phyloP scores from a whole-genome alignment of 225 moss, liverwort and hornwort species.

The Polytrichum commune region DNA sequence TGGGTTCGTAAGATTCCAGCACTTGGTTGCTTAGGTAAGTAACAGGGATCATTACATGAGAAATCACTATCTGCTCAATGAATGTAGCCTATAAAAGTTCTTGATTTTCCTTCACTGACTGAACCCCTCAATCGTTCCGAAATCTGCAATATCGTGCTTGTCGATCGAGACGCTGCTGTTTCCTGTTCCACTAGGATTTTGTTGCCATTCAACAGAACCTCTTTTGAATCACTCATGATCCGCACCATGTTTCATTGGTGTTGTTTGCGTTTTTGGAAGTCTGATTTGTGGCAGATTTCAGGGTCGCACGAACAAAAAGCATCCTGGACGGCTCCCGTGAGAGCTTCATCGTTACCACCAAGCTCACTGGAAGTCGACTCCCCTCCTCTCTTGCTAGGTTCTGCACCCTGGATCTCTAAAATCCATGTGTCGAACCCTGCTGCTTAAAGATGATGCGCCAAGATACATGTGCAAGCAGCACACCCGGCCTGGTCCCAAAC shows the following conservation, averaged over 20 bases:
- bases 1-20: no score
- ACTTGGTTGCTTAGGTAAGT: not conserved
- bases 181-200: slow-evolving; percentile 27
- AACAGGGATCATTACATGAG: not conserved
- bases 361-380: slow-evolving; percentile 66
- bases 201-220: slow-evolving; percentile 29
- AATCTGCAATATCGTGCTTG: slow-evolving; percentile 53
- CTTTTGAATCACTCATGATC: slow-evolving; percentile 8
- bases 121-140: slow-evolving; percentile 54
- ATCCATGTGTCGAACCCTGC: slow-evolving; percentile 96
- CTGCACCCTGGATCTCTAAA: slow-evolving; percentile 94
- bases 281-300: slow-evolving; percentile 34
- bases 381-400: slow-evolving; percentile 77
- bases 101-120: slow-evolving; percentile 64
- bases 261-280: slow-evolving; percentile 14
- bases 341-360: slow-evolving; percentile 40
- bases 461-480: slow-evolving; percentile 58
- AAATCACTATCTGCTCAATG: slow-evolving; percentile 52
- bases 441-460: slow-evolving; percentile 71
- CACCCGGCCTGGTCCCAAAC: not conserved
- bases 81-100: slow-evolving; percentile 59
- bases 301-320: slow-evolving; percentile 52
- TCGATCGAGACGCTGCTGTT: slow-evolving; percentile 45
- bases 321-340: slow-evolving; percentile 45
- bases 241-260: slow-evolving; percentile 9